Conservation (phyloP, 352 stramenopile genomes). For the Peronospora destructor region DNA sequence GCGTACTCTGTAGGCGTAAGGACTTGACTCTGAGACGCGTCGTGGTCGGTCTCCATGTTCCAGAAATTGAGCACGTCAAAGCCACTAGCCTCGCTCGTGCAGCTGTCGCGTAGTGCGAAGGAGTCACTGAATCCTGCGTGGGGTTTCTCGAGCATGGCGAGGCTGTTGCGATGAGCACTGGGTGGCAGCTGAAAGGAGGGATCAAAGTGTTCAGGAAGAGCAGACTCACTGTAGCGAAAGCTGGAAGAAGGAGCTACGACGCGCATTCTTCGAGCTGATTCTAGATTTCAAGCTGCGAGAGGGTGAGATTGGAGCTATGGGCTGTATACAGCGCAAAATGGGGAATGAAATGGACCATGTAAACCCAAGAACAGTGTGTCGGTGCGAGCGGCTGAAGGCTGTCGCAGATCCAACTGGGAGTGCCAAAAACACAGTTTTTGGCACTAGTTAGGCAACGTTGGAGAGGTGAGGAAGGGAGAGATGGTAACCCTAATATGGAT, state of each 20-base stretch:
- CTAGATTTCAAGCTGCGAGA: too few relatives aligned
- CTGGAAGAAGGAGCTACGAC: constrained; percentile 22
- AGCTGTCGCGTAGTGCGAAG: constrained; percentile 38
- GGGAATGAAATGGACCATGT: constrained; percentile 13
- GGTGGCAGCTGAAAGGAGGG: constrained; percentile 35
- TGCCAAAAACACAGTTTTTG: constrained; percentile 3
- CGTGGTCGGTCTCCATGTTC: constrained; percentile 38
- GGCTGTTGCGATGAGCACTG: constrained; percentile 49
- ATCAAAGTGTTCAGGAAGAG: constrained; percentile 41
- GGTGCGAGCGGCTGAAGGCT: not conserved
- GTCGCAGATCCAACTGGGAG: constrained; percentile 6
- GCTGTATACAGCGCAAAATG: constrained; percentile 12
- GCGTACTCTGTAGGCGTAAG: constrained; percentile 28
- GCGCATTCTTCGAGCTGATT: constrained; percentile 4
- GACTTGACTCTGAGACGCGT: constrained; percentile 29
- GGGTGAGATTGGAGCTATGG: not conserved
- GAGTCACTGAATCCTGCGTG: constrained; percentile 15
- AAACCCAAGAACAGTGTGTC: constrained; percentile 7
- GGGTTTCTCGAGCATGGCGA: constrained; percentile 42
- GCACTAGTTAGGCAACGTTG: constrained; percentile 11
- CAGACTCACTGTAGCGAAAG: constrained; percentile 47
- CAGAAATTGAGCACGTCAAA: constrained; percentile 59
- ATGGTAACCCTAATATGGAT: constrained; percentile 4
- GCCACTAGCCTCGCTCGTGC: constrained; percentile 55
- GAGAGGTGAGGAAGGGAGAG: constrained; percentile 5